phyloP scores from a whole-genome alignment of 352 stramenopile species.

The Phytophthora europaea region DNA sequence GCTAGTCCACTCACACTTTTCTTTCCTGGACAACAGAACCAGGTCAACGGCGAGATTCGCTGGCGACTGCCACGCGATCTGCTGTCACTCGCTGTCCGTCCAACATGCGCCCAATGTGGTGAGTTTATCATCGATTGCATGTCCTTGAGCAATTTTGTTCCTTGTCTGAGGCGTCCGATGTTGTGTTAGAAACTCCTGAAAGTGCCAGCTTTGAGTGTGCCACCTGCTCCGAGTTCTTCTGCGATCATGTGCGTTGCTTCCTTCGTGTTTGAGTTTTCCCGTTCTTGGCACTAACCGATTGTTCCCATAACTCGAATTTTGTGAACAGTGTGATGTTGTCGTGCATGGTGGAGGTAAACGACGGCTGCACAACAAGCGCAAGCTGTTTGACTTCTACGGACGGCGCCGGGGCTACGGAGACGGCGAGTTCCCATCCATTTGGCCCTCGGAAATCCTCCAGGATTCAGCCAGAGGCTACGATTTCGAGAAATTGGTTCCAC shows the following conservation, averaged over 20 bases:
- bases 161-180: background rate
- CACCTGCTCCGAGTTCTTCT: conserved; percentile 94
- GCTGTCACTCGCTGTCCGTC: conserved; percentile 78
- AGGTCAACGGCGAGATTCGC: conserved; percentile 91
- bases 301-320: background rate
- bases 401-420: conserved; percentile 93
- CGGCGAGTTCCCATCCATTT: conserved; percentile 90
- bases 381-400: conserved; percentile 94
- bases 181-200: conserved; percentile 45
- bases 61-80: conserved; percentile 93
- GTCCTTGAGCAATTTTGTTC: background rate
- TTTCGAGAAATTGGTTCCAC: conserved; percentile 63
- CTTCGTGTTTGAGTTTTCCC: background rate
- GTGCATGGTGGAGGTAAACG: conserved; percentile 90
- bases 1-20: conserved; percentile 5
- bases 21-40: conserved; percentile 65
- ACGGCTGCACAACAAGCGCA: conserved; percentile 73
- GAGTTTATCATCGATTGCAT: conserved; percentile 8
- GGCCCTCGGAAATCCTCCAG: conserved; percentile 90
- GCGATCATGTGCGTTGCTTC: conserved; percentile 52
- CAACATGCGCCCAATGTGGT: conserved; percentile 92
- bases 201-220: conserved; percentile 87
- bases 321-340: conserved; percentile 75
- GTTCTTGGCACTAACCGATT: background rate
- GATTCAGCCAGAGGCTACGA: conserved; percentile 76